Base-by-base conservation (phyloP, 2,329 filamentous ascomycete genomes). In the Botrytis cinerea region DNA sequence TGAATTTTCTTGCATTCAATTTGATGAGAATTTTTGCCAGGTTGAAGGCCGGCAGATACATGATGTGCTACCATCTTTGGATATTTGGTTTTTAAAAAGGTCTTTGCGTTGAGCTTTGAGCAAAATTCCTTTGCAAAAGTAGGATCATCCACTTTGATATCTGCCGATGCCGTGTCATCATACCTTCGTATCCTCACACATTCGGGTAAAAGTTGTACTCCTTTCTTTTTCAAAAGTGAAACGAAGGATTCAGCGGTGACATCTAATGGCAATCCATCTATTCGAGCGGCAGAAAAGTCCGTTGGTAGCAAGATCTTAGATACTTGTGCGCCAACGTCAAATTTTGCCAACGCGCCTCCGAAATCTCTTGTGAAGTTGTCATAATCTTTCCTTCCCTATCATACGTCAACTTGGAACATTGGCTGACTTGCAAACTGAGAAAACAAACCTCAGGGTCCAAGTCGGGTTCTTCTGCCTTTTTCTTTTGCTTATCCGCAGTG, bases 1-100 rank as follows among this genome's bases (percentile, higher is more conserved):
- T 77, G 72, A 45, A 79, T 75, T 68, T 79, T 79, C 71, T 76
- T 78, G 75, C 75, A 79, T 69, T 76, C 76, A 45, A 74, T 74
- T 73, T 61, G 61, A 74, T 75, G 22, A 74, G 71, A 4, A 75
- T 70, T 72, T 57, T 71, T 73, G 62, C 73, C 64, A 4, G 64
- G 10, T 4, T n/a, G 64, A 16, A 68, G 20, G 8, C 64, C 45
- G 9, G 64, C 64, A 38, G 64, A 54, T 38, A 54, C 48, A n/a
- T 68, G 64, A n/a, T n/a, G 51, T 1, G 20, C 64, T 54, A 51
- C 22, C 16, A 68, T 35, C 1, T 54, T 48, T 48, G 64, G 64
- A 40, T 48, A 68, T 48, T 38, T 51, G 25, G 20, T 32, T 57
- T 46, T 60, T 5, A 35, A 46, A 62, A 35, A 73, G 67, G 38